Evolutionary conservation across 352 stramenopile genomes (phyloP).

Genomic region (Phytophthora cactorum): DNA sequence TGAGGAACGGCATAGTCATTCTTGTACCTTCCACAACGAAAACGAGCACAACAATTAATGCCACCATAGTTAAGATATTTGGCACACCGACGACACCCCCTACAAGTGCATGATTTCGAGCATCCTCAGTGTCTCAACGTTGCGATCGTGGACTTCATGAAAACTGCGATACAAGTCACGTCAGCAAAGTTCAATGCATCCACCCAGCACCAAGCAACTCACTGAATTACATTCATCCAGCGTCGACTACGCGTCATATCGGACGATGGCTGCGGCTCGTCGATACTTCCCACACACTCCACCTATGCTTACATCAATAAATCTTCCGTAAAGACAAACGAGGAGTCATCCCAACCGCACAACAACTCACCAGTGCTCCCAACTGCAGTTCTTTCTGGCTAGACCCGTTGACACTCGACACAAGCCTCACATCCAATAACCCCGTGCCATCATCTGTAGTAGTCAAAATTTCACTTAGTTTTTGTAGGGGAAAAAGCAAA

Average conservation of each 20-base stretch:
- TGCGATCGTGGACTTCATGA: constrained; percentile 52
- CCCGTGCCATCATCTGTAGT: constrained; percentile 51
- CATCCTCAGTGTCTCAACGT: constrained; percentile 66
- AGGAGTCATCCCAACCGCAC: neutral
- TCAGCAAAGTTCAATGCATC: neutral
- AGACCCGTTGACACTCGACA: constrained; percentile 4
- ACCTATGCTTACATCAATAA: constrained; percentile 26
- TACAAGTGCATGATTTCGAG: constrained; percentile 70
- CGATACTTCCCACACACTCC: constrained; percentile 44
- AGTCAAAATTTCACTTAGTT: neutral
- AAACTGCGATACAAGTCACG: constrained; percentile 32
- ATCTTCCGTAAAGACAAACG: constrained; percentile 5
- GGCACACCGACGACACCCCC: constrained; percentile 3
- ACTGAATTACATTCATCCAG: constrained; percentile 49
- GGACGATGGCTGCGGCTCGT: constrained; percentile 31
- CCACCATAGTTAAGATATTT: neutral
- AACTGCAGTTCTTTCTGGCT: constrained; percentile 21
- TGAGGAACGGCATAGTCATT: constrained; percentile 18
- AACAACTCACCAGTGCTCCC: constrained; percentile 39
- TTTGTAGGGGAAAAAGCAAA: constrained; percentile 3
- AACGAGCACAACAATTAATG: constrained; percentile 8
- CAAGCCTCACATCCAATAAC: constrained; percentile 33
- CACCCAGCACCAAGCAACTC: constrained; percentile 1
- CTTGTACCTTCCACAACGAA: constrained; percentile 22
- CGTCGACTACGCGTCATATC: constrained; percentile 21